phyloP scores from a whole-genome alignment of 345 rosid genomes.

The Passiflora organensis region DNA sequence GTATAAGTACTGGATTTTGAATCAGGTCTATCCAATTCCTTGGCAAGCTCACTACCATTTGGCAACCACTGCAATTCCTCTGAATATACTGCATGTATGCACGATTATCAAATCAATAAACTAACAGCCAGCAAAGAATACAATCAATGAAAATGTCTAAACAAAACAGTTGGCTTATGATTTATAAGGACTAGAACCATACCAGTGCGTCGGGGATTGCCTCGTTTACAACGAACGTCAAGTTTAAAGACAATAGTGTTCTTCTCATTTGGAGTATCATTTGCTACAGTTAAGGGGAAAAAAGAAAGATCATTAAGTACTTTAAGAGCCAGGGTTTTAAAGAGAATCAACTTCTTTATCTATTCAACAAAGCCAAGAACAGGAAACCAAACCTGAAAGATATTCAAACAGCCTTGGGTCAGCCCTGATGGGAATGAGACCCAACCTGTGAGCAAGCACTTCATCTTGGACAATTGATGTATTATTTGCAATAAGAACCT shows the following conservation, averaged over 20 bases:
- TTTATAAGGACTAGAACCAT: constrained; percentile 4
- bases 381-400: constrained; percentile 54
- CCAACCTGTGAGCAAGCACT: constrained; percentile 91
- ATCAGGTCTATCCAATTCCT: constrained; percentile 41
- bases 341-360: neutral
- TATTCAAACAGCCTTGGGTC: constrained; percentile 89
- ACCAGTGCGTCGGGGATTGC: constrained; percentile 56
- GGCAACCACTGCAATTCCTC: constrained; percentile 76
- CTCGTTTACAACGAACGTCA: constrained; percentile 51
- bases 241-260: constrained; percentile 93
- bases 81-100: constrained; percentile 57
- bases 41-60: constrained; percentile 67
- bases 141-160: neutral
- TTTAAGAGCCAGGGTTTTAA: neutral
- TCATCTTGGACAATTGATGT: constrained; percentile 85
- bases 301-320: neutral
- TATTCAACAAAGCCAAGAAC: neutral
- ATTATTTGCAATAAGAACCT: constrained; percentile 80
- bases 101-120: neutral
- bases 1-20: constrained; percentile 67
- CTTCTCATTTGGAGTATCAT: constrained; percentile 75
- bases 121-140: neutral
- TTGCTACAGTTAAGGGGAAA: constrained; percentile 39
- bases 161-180: neutral
- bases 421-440: constrained; percentile 73